These are phyloP conservation scores for Parastagonospora avenae DNA, from an alignment of 2,329 filamentous ascomycete genomes.

Conservation along the genomic window DNA sequence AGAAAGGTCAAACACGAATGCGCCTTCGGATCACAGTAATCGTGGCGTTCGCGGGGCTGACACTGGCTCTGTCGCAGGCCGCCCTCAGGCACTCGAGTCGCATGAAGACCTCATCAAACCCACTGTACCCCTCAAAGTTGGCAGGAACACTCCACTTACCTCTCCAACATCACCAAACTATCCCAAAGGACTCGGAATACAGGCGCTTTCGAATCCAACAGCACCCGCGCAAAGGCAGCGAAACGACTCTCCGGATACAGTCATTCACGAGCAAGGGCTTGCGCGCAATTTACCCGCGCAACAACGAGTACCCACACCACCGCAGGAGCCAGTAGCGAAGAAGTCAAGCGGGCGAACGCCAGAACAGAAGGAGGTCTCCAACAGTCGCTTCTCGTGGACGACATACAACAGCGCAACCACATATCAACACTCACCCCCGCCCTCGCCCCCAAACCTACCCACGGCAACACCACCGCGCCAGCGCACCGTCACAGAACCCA, in stretches of 20 bases:
- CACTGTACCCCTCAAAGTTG: constrained; percentile 50
- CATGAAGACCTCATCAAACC: constrained; percentile 50
- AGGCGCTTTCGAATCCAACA: constrained; percentile 34
- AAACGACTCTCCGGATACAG: constrained; percentile 15
- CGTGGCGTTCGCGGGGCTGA: constrained; percentile 31
- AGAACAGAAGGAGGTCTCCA: constrained; percentile 22
- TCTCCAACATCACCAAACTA: constrained; percentile 36
- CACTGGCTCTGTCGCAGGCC: constrained; percentile 36
- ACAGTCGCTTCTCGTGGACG: constrained; percentile 39
- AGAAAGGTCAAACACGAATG: constrained; percentile 19
- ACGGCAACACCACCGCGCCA: constrained; percentile 13
- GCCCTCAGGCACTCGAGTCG: constrained; percentile 23
- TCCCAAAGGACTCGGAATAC: constrained; percentile 27
- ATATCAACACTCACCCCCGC: constrained; percentile 50
- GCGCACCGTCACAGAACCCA: constrained; percentile 29
- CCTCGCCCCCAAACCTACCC: constrained; percentile 48
- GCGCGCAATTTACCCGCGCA: constrained; percentile 8
- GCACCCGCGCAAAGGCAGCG: constrained; percentile 33
- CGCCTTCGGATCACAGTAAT: constrained; percentile 29
- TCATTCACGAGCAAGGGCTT: constrained; percentile 8
- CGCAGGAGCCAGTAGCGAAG: constrained; percentile 25
- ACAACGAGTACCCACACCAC: constrained; percentile 30
- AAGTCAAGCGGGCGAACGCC: constrained; percentile 31
- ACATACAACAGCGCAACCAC: constrained; percentile 45
- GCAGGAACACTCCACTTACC: constrained; percentile 43